Base-by-base conservation (phyloP, 2,329 filamentous ascomycete species). In the Lachnellula hyalina region DNA sequence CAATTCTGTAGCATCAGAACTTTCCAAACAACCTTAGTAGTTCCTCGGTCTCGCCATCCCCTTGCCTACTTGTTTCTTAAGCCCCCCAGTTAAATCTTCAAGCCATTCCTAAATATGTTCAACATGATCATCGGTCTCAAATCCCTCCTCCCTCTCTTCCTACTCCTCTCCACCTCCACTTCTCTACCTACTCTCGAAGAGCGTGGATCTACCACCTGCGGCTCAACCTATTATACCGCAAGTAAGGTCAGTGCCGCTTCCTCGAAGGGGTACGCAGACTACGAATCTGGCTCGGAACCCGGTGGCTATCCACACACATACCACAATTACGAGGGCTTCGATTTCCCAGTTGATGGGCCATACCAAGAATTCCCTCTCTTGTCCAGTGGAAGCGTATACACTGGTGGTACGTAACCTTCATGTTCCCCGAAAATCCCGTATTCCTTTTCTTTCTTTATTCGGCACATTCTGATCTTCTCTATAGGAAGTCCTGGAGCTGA, bases 291-390 rank as follows among this genome's bases (percentile, higher is more conserved):
- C 48, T 62, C 63, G 28, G 65, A 66, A 40, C 69, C 68, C 41
- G 73, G 74, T 58, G 65, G 68, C 52, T 65, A 85, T 67, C 82
- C 82, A 0, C 82, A 85, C 66, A 69, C 69, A 36, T 85, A 82
- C 72, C 78, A 83, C 68, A 79, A 85, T 73, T 78, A 78, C 62
- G 83, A 86, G 65, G 82, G 80, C 17, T 86, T 87, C 67, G 70
- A 73, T 41, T 86, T 87, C 67, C 61, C 73, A 2, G 77, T 84
- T 5, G 59, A 67, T 3, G 81, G 80, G 0, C 81, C 82, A 0
- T 87, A 82, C 66, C 78, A 84, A 57, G 84, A 87, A 68, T 87
- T 85, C 68, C 84, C 84, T 1, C 74, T 87, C 51, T 60, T 79
- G 64, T 70, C 67, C 14, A 73, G 70, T 28, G 76, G 75, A 19